Evolutionary conservation across 148 eudicot species (phyloP).

Genomic region (Rhododendron henanense): DNA sequence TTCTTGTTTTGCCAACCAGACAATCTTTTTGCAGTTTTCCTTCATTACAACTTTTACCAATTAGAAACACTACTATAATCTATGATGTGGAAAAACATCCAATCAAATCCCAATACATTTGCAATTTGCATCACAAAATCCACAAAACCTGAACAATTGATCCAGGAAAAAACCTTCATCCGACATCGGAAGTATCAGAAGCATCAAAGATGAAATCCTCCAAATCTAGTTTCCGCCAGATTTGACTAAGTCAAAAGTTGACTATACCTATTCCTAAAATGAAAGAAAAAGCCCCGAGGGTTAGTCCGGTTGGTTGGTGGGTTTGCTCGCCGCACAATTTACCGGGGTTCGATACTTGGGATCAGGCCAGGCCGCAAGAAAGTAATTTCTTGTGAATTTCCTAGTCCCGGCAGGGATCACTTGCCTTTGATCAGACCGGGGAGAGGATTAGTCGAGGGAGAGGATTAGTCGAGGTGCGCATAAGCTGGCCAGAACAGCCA

Average conservation of each 20-base stretch:
- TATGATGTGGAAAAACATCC: neutral
- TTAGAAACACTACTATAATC: too few species aligned
- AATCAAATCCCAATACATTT: neutral
- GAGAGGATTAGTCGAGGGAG: too few species aligned
- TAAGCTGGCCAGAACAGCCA: too few species aligned
- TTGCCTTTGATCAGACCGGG: too few species aligned
- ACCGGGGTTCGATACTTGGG: too few species aligned
- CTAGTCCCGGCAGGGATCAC: too few species aligned
- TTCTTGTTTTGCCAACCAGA: too few species aligned
- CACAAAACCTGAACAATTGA: neutral
- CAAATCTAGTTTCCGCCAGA: neutral
- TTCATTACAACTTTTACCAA: neutral
- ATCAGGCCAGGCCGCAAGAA: too few species aligned
- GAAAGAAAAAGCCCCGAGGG: neutral
- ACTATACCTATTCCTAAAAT: neutral
- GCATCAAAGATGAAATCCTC: neutral
- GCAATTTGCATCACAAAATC: neutral
- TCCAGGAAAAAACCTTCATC: neutral
- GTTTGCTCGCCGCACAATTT: too few species aligned
- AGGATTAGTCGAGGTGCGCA: too few species aligned
- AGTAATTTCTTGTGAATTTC: too few species aligned
- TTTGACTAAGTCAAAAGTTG: constrained; percentile 2
- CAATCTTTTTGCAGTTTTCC: neutral
- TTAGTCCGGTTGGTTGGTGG: too few species aligned
- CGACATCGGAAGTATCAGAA: neutral